Percentiles rank a stretch among this genome's conserved stretches.
These are phyloP conservation scores for Termitomyces sp. DNA, from an alignment of 768 basidiomycete species.

Conservation along the genomic window DNA sequence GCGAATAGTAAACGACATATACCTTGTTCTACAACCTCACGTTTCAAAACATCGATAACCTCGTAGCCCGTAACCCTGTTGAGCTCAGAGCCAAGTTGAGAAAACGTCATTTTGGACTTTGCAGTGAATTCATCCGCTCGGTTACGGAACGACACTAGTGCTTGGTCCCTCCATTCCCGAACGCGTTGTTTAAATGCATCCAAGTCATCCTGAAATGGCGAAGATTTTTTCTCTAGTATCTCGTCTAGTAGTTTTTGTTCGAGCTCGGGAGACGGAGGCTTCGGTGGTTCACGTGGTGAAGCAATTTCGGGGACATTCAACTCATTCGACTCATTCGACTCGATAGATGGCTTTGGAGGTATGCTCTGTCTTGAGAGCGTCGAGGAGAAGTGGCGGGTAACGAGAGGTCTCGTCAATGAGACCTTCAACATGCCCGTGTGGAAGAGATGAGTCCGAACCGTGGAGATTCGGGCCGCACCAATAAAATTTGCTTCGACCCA, in stretches of 20 bases:
- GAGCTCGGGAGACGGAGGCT: background rate
- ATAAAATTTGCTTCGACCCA: background rate
- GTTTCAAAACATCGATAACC: slow-evolving; percentile 79
- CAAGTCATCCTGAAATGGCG: slow-evolving; percentile 22
- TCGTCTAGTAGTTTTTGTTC: slow-evolving; percentile 7
- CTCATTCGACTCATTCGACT: slow-evolving; percentile 1
- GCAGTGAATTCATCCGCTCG: slow-evolving; percentile 55
- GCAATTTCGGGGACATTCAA: slow-evolving; percentile 12
- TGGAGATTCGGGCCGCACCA: background rate
- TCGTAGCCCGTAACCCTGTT: slow-evolving; percentile 92
- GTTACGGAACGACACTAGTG: slow-evolving; percentile 40
- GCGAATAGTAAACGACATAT: slow-evolving; percentile 18
- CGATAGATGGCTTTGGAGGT: slow-evolving; percentile 8
- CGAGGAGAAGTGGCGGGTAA: slow-evolving; percentile 24
- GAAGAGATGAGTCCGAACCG: background rate
- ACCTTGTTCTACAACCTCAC: slow-evolving; percentile 80
- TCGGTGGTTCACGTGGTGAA: slow-evolving; percentile 4
- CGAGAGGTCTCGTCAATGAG: slow-evolving; percentile 22
- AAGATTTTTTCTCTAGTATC: slow-evolving; percentile 7
- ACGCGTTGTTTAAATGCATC: slow-evolving; percentile 33
- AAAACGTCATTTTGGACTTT: slow-evolving; percentile 53
- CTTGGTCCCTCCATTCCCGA: slow-evolving; percentile 45
- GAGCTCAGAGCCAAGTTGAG: slow-evolving; percentile 69
- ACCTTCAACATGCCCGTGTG: slow-evolving; percentile 27
- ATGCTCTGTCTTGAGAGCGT: slow-evolving; percentile 26